Conservation (phyloP, 2,329 filamentous ascomycete genomes). For the Fusarium nygamai region DNA sequence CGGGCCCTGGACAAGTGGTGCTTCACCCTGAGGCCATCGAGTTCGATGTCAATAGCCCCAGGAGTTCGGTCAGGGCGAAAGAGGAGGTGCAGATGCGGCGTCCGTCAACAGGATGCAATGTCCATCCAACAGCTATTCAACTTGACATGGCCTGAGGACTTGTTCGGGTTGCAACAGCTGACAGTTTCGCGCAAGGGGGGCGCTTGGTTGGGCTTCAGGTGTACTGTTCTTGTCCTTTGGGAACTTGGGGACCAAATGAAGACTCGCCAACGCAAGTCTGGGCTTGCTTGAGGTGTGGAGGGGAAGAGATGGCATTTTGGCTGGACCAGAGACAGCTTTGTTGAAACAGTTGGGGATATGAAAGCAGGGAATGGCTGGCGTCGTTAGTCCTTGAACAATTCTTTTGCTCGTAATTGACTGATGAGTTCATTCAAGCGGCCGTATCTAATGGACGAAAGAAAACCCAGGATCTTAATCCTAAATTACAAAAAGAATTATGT, state of each 20-base stretch:
- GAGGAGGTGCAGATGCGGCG: not conserved
- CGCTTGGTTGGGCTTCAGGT: not conserved
- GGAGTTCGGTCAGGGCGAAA: not conserved
- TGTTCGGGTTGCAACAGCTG: not conserved
- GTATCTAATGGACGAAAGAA: fast-evolving
- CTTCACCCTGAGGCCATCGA: not conserved
- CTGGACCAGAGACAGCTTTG: not conserved
- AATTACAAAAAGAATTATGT: too few species aligned
- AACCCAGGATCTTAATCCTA: fast-evolving
- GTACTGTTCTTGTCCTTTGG: not conserved
- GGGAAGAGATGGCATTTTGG: not conserved
- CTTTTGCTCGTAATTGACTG: not conserved
- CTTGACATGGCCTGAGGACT: not conserved
- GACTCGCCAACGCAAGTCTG: not conserved
- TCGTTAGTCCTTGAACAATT: too few species aligned
- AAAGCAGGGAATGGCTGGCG: not conserved
- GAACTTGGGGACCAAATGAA: not conserved
- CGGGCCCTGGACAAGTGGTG: not conserved
- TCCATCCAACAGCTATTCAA: not conserved
- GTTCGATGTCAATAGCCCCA: not conserved
- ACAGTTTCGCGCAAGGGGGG: too few species aligned
- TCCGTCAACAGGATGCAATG: fast-evolving
- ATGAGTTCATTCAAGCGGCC: not conserved
- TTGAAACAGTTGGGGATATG: not conserved
- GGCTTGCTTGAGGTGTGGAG: fast-evolving